phyloP scores from a whole-genome alignment of 768 basidiomycete species.

The Tylopilus vinaceipallidus region DNA sequence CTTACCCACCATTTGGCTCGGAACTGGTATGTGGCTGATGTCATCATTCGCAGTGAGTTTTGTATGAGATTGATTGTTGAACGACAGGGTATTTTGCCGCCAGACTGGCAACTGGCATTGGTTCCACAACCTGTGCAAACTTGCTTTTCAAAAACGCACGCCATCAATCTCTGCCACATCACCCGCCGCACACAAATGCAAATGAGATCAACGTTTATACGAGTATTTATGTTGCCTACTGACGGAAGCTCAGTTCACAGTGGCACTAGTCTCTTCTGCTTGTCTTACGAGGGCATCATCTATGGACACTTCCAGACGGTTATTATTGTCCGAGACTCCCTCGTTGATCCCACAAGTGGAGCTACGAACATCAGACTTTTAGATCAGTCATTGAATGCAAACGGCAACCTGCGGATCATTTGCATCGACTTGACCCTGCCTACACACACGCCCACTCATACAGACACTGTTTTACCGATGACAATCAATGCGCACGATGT shows the following conservation, averaged over 20 bases:
- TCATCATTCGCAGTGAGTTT: no score
- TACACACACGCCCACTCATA: neutral
- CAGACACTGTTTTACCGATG: neutral
- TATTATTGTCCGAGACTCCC: neutral
- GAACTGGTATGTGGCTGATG: neutral
- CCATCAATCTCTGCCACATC: neutral
- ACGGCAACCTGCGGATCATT: neutral
- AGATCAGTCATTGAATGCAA: neutral
- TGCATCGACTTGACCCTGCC: neutral
- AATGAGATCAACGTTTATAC: neutral
- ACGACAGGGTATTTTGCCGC: neutral
- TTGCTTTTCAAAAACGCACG: neutral
- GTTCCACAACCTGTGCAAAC: no score
- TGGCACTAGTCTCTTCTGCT: neutral
- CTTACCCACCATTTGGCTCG: neutral
- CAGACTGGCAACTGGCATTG: neutral
- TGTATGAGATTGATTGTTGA: neutral
- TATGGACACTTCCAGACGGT: neutral
- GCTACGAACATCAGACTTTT: neutral
- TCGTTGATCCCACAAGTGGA: neutral
- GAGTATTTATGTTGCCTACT: neutral
- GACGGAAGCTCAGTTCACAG: neutral
- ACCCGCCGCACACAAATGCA: neutral
- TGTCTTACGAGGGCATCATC: neutral
- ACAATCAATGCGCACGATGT: neutral